These are phyloP conservation scores for Alternaria viburni DNA, from an alignment of 2,329 filamentous ascomycete genomes.

Conservation along the genomic window DNA sequence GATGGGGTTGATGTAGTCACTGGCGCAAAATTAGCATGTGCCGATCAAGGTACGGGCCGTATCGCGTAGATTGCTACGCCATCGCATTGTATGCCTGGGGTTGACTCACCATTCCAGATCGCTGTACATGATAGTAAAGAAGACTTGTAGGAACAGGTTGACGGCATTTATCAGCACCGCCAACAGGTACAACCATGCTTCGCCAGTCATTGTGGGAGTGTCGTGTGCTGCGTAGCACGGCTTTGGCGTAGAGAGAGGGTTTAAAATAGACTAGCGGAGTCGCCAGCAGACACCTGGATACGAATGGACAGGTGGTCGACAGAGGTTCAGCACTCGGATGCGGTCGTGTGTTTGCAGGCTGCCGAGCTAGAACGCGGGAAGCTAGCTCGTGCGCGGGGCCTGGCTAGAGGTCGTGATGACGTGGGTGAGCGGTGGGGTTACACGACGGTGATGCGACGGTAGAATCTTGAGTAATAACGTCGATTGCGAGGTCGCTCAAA, in stretches of 20 bases:
- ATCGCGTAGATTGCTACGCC: not conserved
- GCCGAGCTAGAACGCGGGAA: conserved; percentile 42
- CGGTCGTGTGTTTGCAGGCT: conserved; percentile 44
- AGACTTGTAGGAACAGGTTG: conserved; percentile 99
- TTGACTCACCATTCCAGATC: conserved; percentile 96
- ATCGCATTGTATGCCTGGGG: not conserved
- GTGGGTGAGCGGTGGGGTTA: conserved; percentile 12
- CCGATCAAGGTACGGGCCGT: conserved; percentile 3
- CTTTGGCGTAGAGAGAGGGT: conserved; percentile 12
- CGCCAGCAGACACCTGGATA: conserved; percentile 16
- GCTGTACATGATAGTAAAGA: conserved; percentile 99
- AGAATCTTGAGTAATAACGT: conserved; percentile 3
- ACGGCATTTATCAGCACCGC: conserved; percentile 99
- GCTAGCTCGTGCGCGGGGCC: conserved; percentile 43
- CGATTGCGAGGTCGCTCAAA: conserved; percentile 13
- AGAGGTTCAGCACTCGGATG: conserved; percentile 30
- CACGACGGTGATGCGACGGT: conserved; percentile 6
- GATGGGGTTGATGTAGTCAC: conserved; percentile 99
- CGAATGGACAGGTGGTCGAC: conserved; percentile 16
- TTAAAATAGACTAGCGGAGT: conserved; percentile 14
- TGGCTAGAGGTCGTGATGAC: conserved; percentile 28
- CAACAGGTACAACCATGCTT: conserved; percentile 97
- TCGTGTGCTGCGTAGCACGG: conserved; percentile 33
- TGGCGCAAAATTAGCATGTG: conserved; percentile 54
- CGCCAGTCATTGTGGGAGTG: conserved; percentile 79